Percentiles rank a stretch among this genome's conserved stretches.
phyloP scores from a whole-genome alignment of 371 early-diverging fungal genomes.

The Apophysomyces variabilis region DNA sequence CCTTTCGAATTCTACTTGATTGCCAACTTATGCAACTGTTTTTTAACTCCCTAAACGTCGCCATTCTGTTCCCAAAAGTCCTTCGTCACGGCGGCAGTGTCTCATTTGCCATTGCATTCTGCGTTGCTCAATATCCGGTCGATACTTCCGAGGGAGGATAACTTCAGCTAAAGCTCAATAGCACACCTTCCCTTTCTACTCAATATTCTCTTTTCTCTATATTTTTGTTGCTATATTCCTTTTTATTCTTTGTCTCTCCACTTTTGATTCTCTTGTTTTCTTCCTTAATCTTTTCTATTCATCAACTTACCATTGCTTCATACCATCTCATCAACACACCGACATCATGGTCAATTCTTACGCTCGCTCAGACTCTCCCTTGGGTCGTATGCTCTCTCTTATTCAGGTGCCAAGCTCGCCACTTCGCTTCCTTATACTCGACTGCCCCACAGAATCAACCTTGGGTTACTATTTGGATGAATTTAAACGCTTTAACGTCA shows the following conservation, averaged over 20 bases:
- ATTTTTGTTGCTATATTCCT: not conserved
- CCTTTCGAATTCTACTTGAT: slow-evolving; percentile 1
- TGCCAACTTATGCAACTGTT: slow-evolving; percentile 32
- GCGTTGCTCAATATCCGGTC: slow-evolving; percentile 33
- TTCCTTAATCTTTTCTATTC: slow-evolving; percentile 11
- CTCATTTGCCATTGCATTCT: slow-evolving; percentile 37
- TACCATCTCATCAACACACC: not conserved
- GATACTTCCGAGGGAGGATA: slow-evolving; percentile 37
- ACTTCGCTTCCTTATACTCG: slow-evolving; percentile 85
- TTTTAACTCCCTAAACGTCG: slow-evolving; percentile 24
- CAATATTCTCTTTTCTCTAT: not conserved
- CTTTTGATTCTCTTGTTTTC: slow-evolving; percentile 15
- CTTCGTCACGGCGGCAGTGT: slow-evolving; percentile 32
- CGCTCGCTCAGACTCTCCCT: slow-evolving; percentile 41
- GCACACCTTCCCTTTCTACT: not conserved
- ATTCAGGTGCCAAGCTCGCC: slow-evolving; percentile 53
- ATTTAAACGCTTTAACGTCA: slow-evolving; percentile 73
- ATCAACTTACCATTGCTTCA: not conserved
- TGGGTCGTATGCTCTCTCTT: slow-evolving; percentile 62
- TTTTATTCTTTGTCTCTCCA: not conserved
- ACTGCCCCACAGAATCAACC: slow-evolving; percentile 85
- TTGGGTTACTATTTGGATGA: slow-evolving; percentile 77
- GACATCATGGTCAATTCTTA: slow-evolving; percentile 35
- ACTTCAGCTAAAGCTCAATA: slow-evolving; percentile 1
- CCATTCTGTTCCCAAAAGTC: slow-evolving; percentile 30